Base-by-base conservation (phyloP, 2,329 filamentous ascomycete genomes). In the Paradendryphiella salina region DNA sequence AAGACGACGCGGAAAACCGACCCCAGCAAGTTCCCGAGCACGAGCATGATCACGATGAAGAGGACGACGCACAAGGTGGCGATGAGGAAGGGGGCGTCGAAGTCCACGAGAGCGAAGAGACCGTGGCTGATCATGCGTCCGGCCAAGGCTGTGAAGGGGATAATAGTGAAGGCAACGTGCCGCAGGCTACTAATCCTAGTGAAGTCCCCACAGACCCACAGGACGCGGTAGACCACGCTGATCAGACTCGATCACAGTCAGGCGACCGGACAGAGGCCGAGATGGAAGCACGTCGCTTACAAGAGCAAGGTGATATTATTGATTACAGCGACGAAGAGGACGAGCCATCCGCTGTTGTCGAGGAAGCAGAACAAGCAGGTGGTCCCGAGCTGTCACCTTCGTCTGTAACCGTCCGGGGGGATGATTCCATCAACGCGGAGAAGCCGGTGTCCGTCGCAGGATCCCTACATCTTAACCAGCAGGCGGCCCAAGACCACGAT, bases 281-380 rank as follows among this genome's bases (percentile, higher is more conserved):
- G 8, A 31, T 44, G 14, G 53, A 60, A 23, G 53, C 47, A 18
- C 54, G 49, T 34, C 54, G 56, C 37, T 61, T 57, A 40, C 55
- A 62, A 13, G 52, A 60, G 29, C 68, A 74, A n/a, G 74, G 72
- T 10, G 76, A 79, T 56, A 51, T 76, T n/a, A 73, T 79, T 59
- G 78, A 79, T 52, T 82, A 80, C 60, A 78, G 78, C 18, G 79
- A 82, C 49, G 76, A 72, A n/a, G 75, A 78, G 32, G 63, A 66
- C n/a, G 46, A 60, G 15, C 55, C 60, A 6, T 35, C 56, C 32
- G 57, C 56, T 10, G 33, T 57, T 46, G 50, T 32, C 20, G 46
- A 52, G 14, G 50, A 47, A 17, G 34, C 21, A n/a, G 52, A 57
- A 15, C 46, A 48, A 33, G 50, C 50, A 14, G 36, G 48, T 10